Percentiles rank a stretch among this genome's conserved stretches.
Conservation (phyloP, 2,329 filamentous ascomycete species). For the Trichoderma endophyticum region DNA sequence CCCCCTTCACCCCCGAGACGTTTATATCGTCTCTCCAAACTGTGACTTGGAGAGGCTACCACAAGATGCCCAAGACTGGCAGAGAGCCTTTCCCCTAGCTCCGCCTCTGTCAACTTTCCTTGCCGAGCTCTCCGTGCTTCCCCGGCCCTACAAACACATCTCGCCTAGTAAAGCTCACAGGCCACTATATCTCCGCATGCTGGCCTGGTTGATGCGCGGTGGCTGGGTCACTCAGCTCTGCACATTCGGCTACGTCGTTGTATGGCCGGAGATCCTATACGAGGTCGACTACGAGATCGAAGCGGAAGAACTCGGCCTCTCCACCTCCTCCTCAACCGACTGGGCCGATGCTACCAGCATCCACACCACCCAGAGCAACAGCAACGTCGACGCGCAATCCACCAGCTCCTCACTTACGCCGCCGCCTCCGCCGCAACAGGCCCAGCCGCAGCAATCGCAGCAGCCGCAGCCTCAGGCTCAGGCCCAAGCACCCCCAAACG, state of each 20-base stretch:
- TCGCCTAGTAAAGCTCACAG: conserved; percentile 87
- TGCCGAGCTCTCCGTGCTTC: conserved; percentile 74
- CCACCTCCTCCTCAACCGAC: conserved; percentile 19
- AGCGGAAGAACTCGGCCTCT: conserved; percentile 55
- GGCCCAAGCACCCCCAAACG: conserved; percentile 28
- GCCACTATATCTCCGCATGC: conserved; percentile 80
- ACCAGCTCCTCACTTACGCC: conserved; percentile 5
- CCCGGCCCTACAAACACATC: conserved; percentile 77
- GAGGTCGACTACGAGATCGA: conserved; percentile 72
- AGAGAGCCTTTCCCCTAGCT: conserved; percentile 75
- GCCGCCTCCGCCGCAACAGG: not conserved
- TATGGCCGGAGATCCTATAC: conserved; percentile 77
- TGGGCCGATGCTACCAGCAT: conserved; percentile 13
- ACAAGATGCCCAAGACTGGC: conserved; percentile 68
- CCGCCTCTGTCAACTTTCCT: conserved; percentile 84
- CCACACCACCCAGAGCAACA: not conserved
- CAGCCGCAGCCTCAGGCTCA: conserved; percentile 17
- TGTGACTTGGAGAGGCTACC: conserved; percentile 72
- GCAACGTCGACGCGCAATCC: conserved; percentile 2
- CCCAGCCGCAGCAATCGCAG: conserved; percentile 19
- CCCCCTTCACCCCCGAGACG: conserved; percentile 83
- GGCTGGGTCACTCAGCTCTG: conserved; percentile 93
- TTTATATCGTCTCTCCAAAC: conserved; percentile 88
- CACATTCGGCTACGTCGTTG: conserved; percentile 85
- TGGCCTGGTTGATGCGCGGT: conserved; percentile 88